Evolutionary conservation across 2,329 filamentous ascomycete genomes (phyloP).

Genomic region (Penicillium sp.): DNA sequence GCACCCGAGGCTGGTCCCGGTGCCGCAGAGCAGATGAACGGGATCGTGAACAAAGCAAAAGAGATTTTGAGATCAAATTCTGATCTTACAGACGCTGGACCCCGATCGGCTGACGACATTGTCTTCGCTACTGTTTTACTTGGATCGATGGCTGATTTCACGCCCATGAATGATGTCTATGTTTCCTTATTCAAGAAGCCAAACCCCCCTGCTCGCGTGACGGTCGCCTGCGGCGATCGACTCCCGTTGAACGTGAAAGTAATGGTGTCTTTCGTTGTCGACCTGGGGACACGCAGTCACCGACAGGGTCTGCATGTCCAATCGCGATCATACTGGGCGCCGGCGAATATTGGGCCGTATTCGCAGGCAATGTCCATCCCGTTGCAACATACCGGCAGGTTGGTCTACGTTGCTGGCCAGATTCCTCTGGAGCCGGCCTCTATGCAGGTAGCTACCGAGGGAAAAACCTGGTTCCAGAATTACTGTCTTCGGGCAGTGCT

Average conservation of each 20-base stretch:
- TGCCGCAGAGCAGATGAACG: constrained; percentile 39
- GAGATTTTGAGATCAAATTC: constrained; percentile 7
- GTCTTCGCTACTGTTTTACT: constrained; percentile 60
- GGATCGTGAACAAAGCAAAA: constrained; percentile 25
- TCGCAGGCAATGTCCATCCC: constrained; percentile 67
- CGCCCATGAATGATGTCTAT: constrained; percentile 68
- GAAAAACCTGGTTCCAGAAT: constrained; percentile 26
- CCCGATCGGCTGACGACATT: constrained; percentile 36
- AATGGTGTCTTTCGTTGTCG: constrained; percentile 52
- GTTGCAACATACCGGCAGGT: constrained; percentile 24
- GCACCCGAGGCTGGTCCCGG: constrained; percentile 36
- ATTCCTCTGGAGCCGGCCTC: constrained; percentile 77
- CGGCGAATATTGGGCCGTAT: constrained; percentile 94
- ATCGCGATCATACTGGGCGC: constrained; percentile 92
- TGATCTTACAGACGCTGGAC: constrained; percentile 4
- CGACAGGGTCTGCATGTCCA: constrained; percentile 73
- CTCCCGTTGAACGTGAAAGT: constrained; percentile 58
- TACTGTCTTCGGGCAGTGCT: constrained; percentile 60
- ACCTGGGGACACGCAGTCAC: constrained; percentile 28
- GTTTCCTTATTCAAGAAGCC: constrained; percentile 65
- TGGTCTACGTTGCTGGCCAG: constrained; percentile 75
- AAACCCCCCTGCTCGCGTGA: constrained; percentile 80
- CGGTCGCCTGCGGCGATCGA: constrained; percentile 66
- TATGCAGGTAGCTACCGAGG: constrained; percentile 52
- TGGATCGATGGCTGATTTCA: constrained; percentile 73